These are phyloP conservation scores for Fusarium xyrophilum DNA, from an alignment of 2,329 filamentous ascomycete genomes.

Conservation along the genomic window DNA sequence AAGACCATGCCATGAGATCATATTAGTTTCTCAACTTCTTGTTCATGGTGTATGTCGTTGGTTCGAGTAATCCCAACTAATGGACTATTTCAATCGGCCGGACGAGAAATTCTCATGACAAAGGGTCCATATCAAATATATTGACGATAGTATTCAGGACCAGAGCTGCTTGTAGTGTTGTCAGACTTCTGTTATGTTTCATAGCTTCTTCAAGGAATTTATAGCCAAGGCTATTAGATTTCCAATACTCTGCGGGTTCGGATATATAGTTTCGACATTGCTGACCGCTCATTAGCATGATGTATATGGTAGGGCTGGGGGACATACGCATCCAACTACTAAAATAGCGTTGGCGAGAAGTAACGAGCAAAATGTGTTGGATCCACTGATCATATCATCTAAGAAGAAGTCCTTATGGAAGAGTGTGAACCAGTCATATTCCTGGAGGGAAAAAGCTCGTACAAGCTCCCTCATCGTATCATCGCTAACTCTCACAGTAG, in stretches of 20 bases:
- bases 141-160: conserved; percentile 1
- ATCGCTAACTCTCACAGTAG: not conserved
- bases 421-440: conserved; percentile 8
- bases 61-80: conserved; percentile 2
- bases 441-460: not conserved
- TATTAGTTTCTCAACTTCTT: not conserved
- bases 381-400: conserved; percentile 5
- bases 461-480: not conserved
- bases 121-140: conserved; percentile 4
- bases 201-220: conserved; percentile 12
- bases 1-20: conserved; percentile 14
- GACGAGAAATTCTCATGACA: not conserved
- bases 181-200: not conserved
- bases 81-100: not conserved
- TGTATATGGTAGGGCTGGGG: no score
- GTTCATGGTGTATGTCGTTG: conserved; percentile 3
- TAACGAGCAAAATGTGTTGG: not conserved
- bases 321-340: conserved; percentile 8
- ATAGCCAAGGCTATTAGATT: not conserved
- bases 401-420: conserved; percentile 18
- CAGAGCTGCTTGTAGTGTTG: conserved; percentile 1
- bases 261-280: not conserved
- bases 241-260: conserved; percentile 13
- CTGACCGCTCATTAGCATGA: not conserved
- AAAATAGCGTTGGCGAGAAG: conserved; percentile 11